Evolutionary conservation across 78 protist genomes (phyloP).

Genomic region (Dictyostelium discoideum): DNA sequence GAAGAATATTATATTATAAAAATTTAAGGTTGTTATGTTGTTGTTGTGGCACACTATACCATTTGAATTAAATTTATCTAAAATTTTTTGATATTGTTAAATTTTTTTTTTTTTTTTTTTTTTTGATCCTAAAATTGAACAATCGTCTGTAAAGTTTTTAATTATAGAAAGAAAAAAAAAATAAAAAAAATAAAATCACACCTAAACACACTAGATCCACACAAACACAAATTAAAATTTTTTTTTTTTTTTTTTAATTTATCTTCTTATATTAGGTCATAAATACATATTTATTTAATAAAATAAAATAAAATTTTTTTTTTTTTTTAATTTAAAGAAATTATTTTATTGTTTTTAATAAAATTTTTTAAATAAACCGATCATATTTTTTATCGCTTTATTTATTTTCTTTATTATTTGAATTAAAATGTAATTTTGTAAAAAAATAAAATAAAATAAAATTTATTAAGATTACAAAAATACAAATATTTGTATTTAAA

Average conservation of each 20-base stretch:
- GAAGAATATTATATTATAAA: not conserved
- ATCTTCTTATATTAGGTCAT: not conserved
- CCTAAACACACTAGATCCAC: too few species aligned
- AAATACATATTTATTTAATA: not conserved
- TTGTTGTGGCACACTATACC: not conserved
- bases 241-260: not conserved
- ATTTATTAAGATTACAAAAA: not conserved
- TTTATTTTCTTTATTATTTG: not conserved
- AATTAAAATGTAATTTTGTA: not conserved
- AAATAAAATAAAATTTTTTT: not conserved
- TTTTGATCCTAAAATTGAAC: not conserved
- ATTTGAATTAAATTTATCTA: not conserved
- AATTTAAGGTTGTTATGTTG: not conserved
- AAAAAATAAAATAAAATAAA: not conserved
- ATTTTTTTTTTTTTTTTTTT: not conserved
- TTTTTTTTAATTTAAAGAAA: too few species aligned
- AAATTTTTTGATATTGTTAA: not conserved
- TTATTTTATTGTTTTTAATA: too few species aligned
- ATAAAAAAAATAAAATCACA: too few species aligned
- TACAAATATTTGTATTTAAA: not conserved
- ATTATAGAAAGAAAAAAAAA: too few species aligned
- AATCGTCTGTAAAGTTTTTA: not conserved
- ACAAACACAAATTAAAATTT: too few species aligned
- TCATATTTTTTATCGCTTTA: not conserved
- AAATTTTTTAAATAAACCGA: not conserved